A percentile compares a stretch with the other conserved stretches of the same genome.
Evolutionary conservation across 2,329 filamentous ascomycete species (phyloP).

Genomic region (Periconia sp.): DNA sequence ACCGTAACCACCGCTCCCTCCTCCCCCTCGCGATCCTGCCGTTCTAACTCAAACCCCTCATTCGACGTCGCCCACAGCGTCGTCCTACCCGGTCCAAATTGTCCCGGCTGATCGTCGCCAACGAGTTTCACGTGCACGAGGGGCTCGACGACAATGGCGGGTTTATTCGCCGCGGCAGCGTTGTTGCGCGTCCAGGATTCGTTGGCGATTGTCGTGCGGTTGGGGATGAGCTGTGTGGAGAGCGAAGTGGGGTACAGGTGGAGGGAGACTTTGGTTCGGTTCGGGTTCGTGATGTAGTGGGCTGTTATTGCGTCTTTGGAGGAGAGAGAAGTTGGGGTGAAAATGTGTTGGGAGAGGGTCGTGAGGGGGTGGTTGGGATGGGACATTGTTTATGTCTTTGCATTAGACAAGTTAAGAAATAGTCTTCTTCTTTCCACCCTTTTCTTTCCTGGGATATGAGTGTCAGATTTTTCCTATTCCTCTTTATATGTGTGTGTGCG

Average conservation of each 20-base stretch:
- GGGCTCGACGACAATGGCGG: background rate
- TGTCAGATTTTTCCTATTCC: no score
- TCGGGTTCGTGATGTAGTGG: background rate
- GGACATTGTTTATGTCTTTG: no score
- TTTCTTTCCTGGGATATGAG: no score
- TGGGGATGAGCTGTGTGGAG: background rate
- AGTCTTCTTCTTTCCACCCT: no score
- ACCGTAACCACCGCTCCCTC: background rate
- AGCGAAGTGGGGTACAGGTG: background rate
- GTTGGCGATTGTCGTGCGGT: background rate
- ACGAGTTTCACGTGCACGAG: background rate
- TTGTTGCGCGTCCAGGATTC: background rate
- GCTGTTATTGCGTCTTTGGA: background rate
- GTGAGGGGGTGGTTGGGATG: no score
- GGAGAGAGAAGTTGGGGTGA: no score
- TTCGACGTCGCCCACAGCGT: background rate
- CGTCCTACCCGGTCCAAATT: background rate
- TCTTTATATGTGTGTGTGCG: no score
- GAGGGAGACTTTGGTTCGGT: background rate
- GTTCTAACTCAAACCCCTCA: background rate
- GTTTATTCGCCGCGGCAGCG: background rate
- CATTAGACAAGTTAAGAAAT: no score
- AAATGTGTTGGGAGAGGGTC: no score
- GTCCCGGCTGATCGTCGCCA: background rate
- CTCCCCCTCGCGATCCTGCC: background rate